phyloP scores from a whole-genome alignment of 441 rosid genomes.

The Populus hybrid region DNA sequence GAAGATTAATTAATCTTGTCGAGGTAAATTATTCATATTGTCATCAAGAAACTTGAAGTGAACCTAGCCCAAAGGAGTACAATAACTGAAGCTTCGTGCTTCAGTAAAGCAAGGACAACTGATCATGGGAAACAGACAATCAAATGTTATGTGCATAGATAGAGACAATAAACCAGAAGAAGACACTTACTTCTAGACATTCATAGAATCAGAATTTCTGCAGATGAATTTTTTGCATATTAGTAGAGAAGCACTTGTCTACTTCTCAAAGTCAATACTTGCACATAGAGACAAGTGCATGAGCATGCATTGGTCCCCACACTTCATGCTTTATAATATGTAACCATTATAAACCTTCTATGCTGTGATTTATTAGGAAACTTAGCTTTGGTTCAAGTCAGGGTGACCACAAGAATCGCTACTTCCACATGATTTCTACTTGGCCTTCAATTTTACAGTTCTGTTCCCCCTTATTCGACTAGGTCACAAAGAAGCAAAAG shows the following conservation, averaged over 20 bases:
- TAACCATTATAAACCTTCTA: background rate
- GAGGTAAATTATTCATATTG: background rate
- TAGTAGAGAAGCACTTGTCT: slow-evolving; percentile 5
- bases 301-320: slow-evolving; percentile 1
- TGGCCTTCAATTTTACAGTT: slow-evolving; percentile 8
- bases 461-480: background rate
- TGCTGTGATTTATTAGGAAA: background rate
- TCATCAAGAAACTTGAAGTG: background rate
- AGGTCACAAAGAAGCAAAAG: slow-evolving; percentile 12
- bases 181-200: slow-evolving; percentile 1
- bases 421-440: slow-evolving; percentile 3
- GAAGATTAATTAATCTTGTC: background rate
- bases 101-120: background rate
- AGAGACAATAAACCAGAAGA: slow-evolving; percentile 3
- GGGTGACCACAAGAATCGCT: slow-evolving; percentile 4
- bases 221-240: background rate
- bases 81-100: background rate
- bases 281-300: background rate
- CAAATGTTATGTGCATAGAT: background rate
- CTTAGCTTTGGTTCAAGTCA: background rate
- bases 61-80: background rate
- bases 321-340: background rate
- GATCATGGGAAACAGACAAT: background rate
- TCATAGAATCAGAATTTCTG: slow-evolving; percentile 1
- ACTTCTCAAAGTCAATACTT: slow-evolving; percentile 8